A percentile compares a stretch with the other conserved stretches of the same genome.
Evolutionary conservation across 2,329 filamentous ascomycete species (phyloP).

Genomic region (Sclerotinia nivalis): DNA sequence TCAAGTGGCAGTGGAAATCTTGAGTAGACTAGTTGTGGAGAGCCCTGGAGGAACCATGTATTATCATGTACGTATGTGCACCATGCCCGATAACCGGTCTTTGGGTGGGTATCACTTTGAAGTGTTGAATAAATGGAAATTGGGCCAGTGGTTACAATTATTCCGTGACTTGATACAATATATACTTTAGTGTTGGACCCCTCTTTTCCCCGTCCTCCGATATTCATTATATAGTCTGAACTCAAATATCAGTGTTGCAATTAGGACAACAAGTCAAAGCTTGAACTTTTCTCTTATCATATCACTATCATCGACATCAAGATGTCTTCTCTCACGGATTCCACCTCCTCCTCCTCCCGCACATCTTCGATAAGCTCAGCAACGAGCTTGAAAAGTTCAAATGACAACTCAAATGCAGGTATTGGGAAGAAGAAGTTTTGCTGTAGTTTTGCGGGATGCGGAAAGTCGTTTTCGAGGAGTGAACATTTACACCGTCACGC

Average conservation of each 20-base stretch:
- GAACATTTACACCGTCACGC: conserved; percentile 54
- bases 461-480: conserved; percentile 51
- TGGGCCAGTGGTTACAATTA: conserved; percentile 19
- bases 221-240: conserved; percentile 21
- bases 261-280: conserved; percentile 19
- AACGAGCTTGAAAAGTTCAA: conserved; percentile 31
- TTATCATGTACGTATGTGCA: conserved; percentile 22
- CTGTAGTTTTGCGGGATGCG: conserved; percentile 47
- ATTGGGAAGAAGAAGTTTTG: conserved; percentile 41
- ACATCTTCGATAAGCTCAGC: conserved; percentile 34
- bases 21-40: conserved; percentile 12
- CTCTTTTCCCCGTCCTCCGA: conserved; percentile 24
- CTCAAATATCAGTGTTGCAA: conserved; percentile 16
- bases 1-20: conserved; percentile 1
- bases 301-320: conserved; percentile 12
- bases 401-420: conserved; percentile 24
- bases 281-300: conserved; percentile 16
- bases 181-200: conserved; percentile 22
- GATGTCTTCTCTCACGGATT: conserved; percentile 34
- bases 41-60: conserved; percentile 20
- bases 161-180: conserved; percentile 24
- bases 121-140: conserved; percentile 16
- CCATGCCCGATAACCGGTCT: conserved; percentile 23
- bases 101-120: conserved; percentile 12
- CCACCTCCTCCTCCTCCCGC: conserved; percentile 36